Conservation (phyloP, 176 grass and related monocot species). For the Avena eriantha region DNA sequence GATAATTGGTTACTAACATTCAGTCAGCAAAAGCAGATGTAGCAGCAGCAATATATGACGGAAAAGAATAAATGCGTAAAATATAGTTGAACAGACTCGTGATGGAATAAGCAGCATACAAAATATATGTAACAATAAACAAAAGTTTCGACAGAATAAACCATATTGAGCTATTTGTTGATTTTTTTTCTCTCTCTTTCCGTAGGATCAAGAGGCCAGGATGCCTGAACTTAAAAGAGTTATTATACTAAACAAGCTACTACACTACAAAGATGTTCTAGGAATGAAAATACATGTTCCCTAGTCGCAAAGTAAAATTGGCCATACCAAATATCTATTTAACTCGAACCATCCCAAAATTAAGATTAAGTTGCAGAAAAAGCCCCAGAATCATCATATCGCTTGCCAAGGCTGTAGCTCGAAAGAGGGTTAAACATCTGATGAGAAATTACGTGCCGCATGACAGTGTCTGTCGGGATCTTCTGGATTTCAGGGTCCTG, state of each 20-base stretch:
- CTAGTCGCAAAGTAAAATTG: conserved; percentile 20
- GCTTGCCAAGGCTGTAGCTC: background rate
- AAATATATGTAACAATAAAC: background rate
- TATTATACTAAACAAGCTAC: background rate
- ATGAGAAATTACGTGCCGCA: conserved; percentile 68
- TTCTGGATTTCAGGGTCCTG: conserved; percentile 85
- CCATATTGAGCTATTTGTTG: background rate
- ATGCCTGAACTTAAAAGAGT: background rate
- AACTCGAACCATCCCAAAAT: background rate
- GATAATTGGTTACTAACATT: background rate
- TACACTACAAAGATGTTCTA: conserved; percentile 13
- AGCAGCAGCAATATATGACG: conserved; percentile 13
- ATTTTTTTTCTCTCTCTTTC: background rate
- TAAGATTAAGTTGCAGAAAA: background rate
- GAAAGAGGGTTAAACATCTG: background rate
- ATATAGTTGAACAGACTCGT: background rate
- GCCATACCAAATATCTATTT: conserved; percentile 12
- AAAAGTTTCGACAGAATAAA: background rate
- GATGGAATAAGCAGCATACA: background rate
- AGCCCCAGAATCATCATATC: background rate
- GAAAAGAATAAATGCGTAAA: conserved; percentile 18
- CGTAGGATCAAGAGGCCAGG: background rate
- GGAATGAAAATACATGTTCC: background rate
- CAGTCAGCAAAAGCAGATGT: conserved; percentile 1
- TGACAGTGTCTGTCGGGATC: conserved; percentile 79